phyloP scores from a whole-genome alignment of 73 alveolate genomes.

The Tetrahymena malaccensis region DNA sequence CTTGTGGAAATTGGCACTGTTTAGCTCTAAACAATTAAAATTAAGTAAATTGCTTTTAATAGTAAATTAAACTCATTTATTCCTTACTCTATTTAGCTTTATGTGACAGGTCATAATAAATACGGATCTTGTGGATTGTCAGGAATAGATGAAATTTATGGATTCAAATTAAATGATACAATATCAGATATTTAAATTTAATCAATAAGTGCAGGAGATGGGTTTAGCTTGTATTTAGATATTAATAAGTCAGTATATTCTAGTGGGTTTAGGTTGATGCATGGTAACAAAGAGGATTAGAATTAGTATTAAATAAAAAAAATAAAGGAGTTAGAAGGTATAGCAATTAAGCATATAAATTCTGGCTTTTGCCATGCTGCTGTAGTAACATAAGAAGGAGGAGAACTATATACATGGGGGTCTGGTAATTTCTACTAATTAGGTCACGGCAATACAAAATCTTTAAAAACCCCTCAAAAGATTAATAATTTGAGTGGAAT shows the following conservation, averaged over 20 bases:
- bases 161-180: neutral
- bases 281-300: slow-evolving; percentile 7
- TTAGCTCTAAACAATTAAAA: neutral
- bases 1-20: slow-evolving; percentile 43
- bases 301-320: neutral
- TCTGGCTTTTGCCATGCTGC: slow-evolving; percentile 50
- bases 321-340: neutral
- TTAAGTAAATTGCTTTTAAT: neutral
- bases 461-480: slow-evolving; percentile 7
- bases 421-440: slow-evolving; percentile 15
- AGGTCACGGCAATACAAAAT: slow-evolving; percentile 35
- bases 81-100: neutral
- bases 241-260: slow-evolving; percentile 6
- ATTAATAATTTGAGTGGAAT: slow-evolving; percentile 5
- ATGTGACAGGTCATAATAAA: slow-evolving; percentile 46
- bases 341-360: neutral
- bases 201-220: slow-evolving; percentile 42
- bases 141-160: neutral
- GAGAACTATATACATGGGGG: slow-evolving; percentile 57
- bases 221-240: slow-evolving; percentile 32
- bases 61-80: neutral
- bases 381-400: slow-evolving; percentile 10
- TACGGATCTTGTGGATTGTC: slow-evolving; percentile 45
- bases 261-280: slow-evolving; percentile 20
- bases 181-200: neutral